phyloP scores from a whole-genome alignment of 2,329 filamentous ascomycete genomes.

The Stylonectria norvegica region DNA sequence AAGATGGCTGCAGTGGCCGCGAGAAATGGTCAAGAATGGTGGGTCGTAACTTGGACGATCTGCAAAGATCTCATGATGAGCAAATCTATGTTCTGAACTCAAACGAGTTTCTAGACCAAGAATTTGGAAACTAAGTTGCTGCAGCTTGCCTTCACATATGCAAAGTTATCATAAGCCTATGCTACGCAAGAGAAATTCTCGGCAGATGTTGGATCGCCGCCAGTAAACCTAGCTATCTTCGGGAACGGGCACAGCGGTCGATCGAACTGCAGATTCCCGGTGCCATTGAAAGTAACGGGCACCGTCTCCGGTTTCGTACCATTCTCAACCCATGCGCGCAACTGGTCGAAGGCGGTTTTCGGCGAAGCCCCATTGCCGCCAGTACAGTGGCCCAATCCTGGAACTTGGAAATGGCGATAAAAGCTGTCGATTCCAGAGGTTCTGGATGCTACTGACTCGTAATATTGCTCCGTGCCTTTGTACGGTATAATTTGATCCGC shows the following conservation, averaged over 20 bases:
- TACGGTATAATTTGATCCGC: conserved; percentile 17
- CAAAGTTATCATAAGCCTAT: too few relatives aligned
- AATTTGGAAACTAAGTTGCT: too few relatives aligned
- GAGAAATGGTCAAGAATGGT: conserved; percentile 1
- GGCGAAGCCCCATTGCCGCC: conserved; percentile 24
- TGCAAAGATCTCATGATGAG: too few relatives aligned
- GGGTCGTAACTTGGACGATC: too few relatives aligned
- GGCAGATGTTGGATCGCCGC: not conserved
- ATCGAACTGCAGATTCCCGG: conserved; percentile 18
- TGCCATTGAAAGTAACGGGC: conserved; percentile 5
- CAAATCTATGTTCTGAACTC: too few relatives aligned
- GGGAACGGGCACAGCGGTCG: conserved; percentile 39
- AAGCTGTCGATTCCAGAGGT: conserved; percentile 25
- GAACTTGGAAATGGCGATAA: conserved; percentile 32
- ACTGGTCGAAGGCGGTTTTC: conserved; percentile 18
- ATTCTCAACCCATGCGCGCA: conserved; percentile 32
- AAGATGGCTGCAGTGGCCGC: conserved; percentile 4
- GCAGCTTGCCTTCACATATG: too few relatives aligned
- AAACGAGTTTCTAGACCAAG: too few relatives aligned
- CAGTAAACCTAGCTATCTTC: conserved; percentile 26
- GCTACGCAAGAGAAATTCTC: not conserved
- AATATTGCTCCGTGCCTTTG: conserved; percentile 24
- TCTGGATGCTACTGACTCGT: conserved; percentile 18
- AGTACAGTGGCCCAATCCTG: conserved; percentile 33
- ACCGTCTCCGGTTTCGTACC: conserved; percentile 23